phyloP scores from a whole-genome alignment of 768 basidiomycete species.

The Rhizopogon salebrosus region DNA sequence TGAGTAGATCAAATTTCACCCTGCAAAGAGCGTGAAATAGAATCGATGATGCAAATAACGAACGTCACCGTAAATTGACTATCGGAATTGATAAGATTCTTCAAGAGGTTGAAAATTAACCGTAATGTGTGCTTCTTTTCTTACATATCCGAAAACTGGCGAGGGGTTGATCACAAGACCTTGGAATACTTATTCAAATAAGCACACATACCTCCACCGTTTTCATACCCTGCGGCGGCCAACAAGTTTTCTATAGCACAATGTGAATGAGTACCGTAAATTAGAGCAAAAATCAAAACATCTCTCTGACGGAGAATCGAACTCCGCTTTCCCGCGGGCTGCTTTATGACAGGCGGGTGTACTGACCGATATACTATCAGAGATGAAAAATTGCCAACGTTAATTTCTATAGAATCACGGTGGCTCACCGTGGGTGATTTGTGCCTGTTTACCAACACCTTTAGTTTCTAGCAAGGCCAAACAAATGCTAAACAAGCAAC shows the following conservation, averaged over 20 bases:
- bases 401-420: not conserved
- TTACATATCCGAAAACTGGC: slow-evolving; percentile 59
- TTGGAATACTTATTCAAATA: not conserved
- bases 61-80: slow-evolving; percentile 55
- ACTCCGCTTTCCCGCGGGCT: not conserved
- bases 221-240: no score
- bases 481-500: not conserved
- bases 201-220: slow-evolving; percentile 51
- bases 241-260: no score
- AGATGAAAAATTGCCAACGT: not conserved
- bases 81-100: slow-evolving; percentile 42
- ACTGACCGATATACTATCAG: slow-evolving; percentile 2
- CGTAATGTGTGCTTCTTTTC: slow-evolving; percentile 73
- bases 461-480: not conserved
- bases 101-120: slow-evolving; percentile 61
- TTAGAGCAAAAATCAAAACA: no score
- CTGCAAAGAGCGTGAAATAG: slow-evolving; percentile 76
- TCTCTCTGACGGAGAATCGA: slow-evolving; percentile 1
- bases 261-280: no score
- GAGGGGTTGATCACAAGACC: not conserved
- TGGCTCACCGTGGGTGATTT: not conserved
- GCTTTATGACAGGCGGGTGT: not conserved
- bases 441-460: not conserved
- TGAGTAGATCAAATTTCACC: slow-evolving; percentile 85
- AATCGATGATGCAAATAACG: slow-evolving; percentile 74